These are phyloP conservation scores for Cynanchum wilfordii DNA, from an alignment of 257 asterid genomes.

Conservation along the genomic window DNA sequence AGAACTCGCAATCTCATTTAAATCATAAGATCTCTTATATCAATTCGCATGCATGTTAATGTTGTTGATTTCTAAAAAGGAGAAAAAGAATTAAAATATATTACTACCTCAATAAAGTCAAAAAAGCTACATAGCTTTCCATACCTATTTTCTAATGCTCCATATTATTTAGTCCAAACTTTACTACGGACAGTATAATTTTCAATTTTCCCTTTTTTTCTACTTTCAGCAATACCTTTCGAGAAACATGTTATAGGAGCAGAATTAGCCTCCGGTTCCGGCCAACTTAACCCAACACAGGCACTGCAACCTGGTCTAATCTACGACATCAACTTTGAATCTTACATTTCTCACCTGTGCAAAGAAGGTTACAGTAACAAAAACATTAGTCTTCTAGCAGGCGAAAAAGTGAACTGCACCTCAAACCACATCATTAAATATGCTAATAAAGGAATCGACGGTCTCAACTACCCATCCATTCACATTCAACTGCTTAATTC, in stretches of 20 bases:
- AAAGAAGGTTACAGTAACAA: constrained; percentile 43
- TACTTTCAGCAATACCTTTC: constrained; percentile 44
- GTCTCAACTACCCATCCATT: constrained; percentile 68
- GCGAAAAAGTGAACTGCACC: constrained; percentile 35
- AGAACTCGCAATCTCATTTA: too few relatives aligned
- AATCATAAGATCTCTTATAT: too few relatives aligned
- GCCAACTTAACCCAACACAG: constrained; percentile 43
- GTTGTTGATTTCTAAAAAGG: too few relatives aligned
- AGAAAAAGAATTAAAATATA: too few relatives aligned
- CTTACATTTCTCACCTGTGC: constrained; percentile 60
- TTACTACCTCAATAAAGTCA: too few relatives aligned
- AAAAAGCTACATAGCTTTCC: too few relatives aligned
- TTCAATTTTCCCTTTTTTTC: too few relatives aligned
- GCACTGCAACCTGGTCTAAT: constrained; percentile 70
- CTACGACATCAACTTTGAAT: constrained; percentile 35
- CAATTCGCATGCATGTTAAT: too few relatives aligned
- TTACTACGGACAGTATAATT: too few relatives aligned
- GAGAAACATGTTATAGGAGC: constrained; percentile 37
- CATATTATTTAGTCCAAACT: too few relatives aligned
- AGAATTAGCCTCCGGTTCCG: constrained; percentile 58
- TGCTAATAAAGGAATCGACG: constrained; percentile 43
- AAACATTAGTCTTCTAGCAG: constrained; percentile 34
- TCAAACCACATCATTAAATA: constrained; percentile 19
- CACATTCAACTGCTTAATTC: constrained; percentile 42
- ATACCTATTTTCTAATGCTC: too few relatives aligned